Evolutionary conservation across 1,284 basidiomycete species (phyloP).

Genomic region (Trichosporon sp.): DNA sequence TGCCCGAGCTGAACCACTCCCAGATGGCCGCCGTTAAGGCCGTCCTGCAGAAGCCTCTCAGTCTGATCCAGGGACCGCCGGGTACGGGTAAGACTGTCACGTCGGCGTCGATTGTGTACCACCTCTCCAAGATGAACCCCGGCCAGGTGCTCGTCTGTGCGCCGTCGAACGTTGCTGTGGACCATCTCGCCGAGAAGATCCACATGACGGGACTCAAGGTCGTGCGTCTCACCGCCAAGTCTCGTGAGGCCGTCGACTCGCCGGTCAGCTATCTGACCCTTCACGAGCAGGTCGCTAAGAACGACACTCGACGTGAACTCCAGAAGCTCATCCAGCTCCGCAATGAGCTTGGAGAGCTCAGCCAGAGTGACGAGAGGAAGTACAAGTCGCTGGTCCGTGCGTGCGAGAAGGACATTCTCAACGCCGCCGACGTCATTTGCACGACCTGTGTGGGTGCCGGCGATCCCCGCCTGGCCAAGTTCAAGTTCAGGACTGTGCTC

Average conservation of each 20-base stretch:
- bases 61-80: constrained; percentile 95
- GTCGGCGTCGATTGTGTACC: constrained; percentile 98
- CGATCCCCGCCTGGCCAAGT: constrained; percentile 88
- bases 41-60: constrained; percentile 96
- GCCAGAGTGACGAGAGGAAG: constrained; percentile 93
- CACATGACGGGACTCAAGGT: constrained; percentile 95
- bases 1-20: constrained; percentile 97
- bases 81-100: constrained; percentile 99
- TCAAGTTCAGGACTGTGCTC: constrained; percentile 96
- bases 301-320: constrained; percentile 86
- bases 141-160: constrained; percentile 98
- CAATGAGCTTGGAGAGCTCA: constrained; percentile 94
- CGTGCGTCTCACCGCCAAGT: constrained; percentile 95
- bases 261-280: constrained; percentile 89
- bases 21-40: constrained; percentile 99
- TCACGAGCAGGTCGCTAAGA: constrained; percentile 96
- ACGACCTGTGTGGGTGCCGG: constrained; percentile 98
- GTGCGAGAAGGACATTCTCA: constrained; percentile 94
- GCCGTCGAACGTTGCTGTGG: constrained; percentile 98
- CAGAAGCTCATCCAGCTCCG: constrained; percentile 97
- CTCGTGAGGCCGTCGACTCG: constrained; percentile 92
- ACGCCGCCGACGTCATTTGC: constrained; percentile 95
- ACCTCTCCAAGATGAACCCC: constrained; percentile 98
- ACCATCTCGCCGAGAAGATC: constrained; percentile 98
- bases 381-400: constrained; percentile 92